These are phyloP conservation scores for Kluyveromyces sp. DNA, from an alignment of 1,139 yeast genomes.

Conservation along the genomic window DNA sequence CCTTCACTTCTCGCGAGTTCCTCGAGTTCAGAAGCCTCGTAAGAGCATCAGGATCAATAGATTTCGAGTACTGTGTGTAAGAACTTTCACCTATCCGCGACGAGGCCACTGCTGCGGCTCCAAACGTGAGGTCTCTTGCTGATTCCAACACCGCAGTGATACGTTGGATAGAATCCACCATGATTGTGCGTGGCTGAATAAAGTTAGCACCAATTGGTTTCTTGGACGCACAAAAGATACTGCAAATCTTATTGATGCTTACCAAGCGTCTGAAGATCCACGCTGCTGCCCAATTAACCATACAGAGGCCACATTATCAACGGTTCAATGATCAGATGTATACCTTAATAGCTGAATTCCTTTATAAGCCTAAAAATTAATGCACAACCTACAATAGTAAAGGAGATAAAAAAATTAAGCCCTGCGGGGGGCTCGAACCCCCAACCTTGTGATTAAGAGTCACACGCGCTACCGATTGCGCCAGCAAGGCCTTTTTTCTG, in stretches of 20 bases:
- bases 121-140: slow-evolving; percentile 72
- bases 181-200: no score
- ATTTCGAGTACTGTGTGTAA: slow-evolving; percentile 33
- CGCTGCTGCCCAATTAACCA: not conserved
- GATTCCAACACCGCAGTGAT: slow-evolving; percentile 64
- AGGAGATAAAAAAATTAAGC: slow-evolving; percentile 28
- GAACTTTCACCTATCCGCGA: slow-evolving; percentile 54
- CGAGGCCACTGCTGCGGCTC: slow-evolving; percentile 76
- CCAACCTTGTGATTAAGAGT: slow-evolving; percentile 41
- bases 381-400: no score
- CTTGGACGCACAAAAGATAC: no score
- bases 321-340: no score
- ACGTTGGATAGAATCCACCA: slow-evolving; percentile 47
- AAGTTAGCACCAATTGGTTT: no score
- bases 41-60: slow-evolving; percentile 57
- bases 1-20: slow-evolving; percentile 60
- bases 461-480: slow-evolving; percentile 44
- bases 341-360: no score
- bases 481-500: slow-evolving; percentile 35
- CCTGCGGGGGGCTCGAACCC: slow-evolving; percentile 43
- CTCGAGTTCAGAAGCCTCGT: slow-evolving; percentile 60
- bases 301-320: no score
- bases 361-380: not conserved
- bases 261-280: not conserved
- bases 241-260: no score